phyloP scores from a whole-genome alignment of 257 asterid species.

The Fraxinus anomala region DNA sequence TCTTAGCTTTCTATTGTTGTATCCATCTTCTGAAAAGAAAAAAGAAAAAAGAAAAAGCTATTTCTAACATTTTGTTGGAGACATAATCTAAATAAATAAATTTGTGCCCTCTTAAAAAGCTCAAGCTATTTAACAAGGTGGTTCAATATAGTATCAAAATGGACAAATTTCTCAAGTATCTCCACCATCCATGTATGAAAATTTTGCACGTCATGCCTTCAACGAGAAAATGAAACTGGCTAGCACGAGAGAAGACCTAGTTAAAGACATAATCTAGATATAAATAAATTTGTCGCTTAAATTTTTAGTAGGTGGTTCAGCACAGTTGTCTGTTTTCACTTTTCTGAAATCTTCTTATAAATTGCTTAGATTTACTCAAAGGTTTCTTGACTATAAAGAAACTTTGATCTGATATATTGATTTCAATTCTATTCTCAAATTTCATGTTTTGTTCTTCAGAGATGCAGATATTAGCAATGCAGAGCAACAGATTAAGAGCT shows the following conservation, averaged over 20 bases:
- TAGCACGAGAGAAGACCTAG: background rate
- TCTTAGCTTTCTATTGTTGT: background rate
- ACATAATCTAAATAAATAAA: background rate
- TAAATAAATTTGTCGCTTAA: background rate
- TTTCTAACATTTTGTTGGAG: background rate
- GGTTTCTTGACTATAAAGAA: constrained; percentile 20
- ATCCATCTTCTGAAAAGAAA: background rate
- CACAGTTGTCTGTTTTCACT: constrained; percentile 2
- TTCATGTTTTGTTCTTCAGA: constrained; percentile 51
- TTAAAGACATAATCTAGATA: background rate
- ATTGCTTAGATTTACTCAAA: constrained; percentile 3
- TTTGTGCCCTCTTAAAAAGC: background rate
- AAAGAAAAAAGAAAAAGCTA: too few species aligned
- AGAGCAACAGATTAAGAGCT: constrained; percentile 64
- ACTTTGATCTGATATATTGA: constrained; percentile 21
- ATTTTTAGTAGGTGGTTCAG: background rate
- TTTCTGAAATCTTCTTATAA: background rate
- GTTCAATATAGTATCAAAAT: background rate
- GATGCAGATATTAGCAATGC: constrained; percentile 67
- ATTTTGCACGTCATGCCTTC: background rate
- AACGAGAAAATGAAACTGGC: background rate
- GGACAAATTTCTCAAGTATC: background rate
- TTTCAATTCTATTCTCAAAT: constrained; percentile 24
- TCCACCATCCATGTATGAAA: background rate
- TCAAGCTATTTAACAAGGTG: background rate